Conservation (phyloP, 306 rosid species). For the Leucaena leucocephala region DNA sequence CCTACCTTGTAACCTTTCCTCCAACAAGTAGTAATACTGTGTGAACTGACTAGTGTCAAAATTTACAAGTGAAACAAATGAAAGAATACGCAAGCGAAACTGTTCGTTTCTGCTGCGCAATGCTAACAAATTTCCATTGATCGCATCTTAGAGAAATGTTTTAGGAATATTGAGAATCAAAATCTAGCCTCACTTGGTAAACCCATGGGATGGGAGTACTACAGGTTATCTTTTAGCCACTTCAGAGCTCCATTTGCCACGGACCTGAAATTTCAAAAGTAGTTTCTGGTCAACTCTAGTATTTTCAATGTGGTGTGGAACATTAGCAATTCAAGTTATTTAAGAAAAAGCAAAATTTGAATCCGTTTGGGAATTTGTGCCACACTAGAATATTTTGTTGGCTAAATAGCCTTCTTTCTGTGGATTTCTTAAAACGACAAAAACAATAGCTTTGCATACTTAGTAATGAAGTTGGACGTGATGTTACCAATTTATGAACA, state of each 20-base stretch:
- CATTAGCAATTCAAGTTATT: background rate
- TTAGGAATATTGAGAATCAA: constrained; percentile 32
- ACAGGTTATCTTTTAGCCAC: constrained; percentile 94
- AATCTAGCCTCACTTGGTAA: constrained; percentile 31
- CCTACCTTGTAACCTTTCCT: constrained; percentile 15
- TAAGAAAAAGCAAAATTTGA: constrained; percentile 2
- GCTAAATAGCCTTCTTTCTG: background rate
- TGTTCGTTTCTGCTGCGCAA: constrained; percentile 37
- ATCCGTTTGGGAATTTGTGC: background rate
- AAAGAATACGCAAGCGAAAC: constrained; percentile 53
- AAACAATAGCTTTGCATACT: background rate
- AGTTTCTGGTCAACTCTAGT: constrained; percentile 22
- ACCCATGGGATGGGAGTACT: constrained; percentile 42
- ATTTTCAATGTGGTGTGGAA: constrained; percentile 20
- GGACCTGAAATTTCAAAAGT: constrained; percentile 59
- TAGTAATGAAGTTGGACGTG: background rate
- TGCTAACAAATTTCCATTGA: constrained; percentile 11
- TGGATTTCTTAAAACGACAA: background rate
- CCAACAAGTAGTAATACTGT: constrained; percentile 29
- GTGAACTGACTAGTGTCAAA: constrained; percentile 38
- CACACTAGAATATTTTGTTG: background rate
- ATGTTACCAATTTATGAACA: constrained; percentile 16
- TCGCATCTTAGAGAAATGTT: constrained; percentile 39
- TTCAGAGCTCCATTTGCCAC: constrained; percentile 84
- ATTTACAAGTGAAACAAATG: constrained; percentile 55